These are phyloP conservation scores for Colletotrichum chrysophilum DNA, from an alignment of 2,329 filamentous ascomycete species.

Conservation along the genomic window DNA sequence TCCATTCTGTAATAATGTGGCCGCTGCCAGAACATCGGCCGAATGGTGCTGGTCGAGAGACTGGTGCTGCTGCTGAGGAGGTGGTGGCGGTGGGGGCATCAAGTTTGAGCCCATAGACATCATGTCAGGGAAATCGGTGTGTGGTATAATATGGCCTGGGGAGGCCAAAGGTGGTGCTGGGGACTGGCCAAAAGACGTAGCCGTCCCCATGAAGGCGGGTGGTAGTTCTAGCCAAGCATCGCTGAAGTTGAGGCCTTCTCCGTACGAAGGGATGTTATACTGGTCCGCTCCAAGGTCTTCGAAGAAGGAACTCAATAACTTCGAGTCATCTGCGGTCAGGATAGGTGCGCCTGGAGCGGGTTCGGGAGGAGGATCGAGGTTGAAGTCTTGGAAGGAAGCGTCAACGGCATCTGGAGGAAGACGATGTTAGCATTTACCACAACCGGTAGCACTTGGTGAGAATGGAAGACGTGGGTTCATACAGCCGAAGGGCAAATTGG, in stretches of 20 bases:
- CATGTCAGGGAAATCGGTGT: slow-evolving; percentile 29
- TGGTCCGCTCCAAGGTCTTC: slow-evolving; percentile 57
- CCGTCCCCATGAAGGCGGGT: slow-evolving; percentile 69
- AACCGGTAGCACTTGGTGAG: neutral
- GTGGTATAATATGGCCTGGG: slow-evolving; percentile 29
- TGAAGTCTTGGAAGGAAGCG: slow-evolving; percentile 45
- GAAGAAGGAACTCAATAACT: slow-evolving; percentile 63
- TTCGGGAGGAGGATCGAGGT: slow-evolving; percentile 64
- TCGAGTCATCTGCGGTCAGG: slow-evolving; percentile 66
- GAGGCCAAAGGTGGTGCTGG: slow-evolving; percentile 41
- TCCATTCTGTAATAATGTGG: slow-evolving; percentile 55
- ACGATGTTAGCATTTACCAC: neutral
- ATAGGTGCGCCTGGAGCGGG: slow-evolving; percentile 69
- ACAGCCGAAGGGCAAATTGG: slow-evolving; percentile 72
- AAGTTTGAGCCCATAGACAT: slow-evolving; percentile 34
- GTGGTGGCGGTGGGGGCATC: slow-evolving; percentile 42
- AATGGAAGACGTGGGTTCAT: slow-evolving; percentile 38
- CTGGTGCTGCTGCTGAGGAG: slow-evolving; percentile 28
- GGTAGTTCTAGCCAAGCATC: slow-evolving; percentile 64
- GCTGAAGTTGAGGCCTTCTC: slow-evolving; percentile 55
- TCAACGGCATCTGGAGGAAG: slow-evolving; percentile 49
- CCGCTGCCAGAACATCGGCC: slow-evolving; percentile 64
- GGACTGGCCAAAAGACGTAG: slow-evolving; percentile 64
- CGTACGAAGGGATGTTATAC: slow-evolving; percentile 54
- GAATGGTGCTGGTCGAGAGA: slow-evolving; percentile 38